phyloP scores from a whole-genome alignment of 441 rosid species.

The Eruca vesicaria region DNA sequence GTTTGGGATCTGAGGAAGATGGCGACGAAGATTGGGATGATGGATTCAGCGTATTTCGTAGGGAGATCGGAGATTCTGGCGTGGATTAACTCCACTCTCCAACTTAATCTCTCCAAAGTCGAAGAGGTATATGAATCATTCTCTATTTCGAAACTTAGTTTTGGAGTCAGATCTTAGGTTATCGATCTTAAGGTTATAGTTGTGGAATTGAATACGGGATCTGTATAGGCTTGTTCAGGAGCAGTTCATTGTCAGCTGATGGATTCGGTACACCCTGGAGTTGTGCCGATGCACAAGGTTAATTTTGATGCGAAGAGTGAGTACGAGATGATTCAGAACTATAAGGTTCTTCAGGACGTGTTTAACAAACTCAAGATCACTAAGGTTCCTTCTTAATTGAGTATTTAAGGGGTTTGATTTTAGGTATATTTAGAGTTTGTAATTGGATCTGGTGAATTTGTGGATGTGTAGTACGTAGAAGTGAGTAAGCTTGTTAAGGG shows the following conservation, averaged over 20 bases:
- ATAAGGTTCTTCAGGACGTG: slow-evolving; percentile 91
- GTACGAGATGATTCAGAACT: slow-evolving; percentile 96
- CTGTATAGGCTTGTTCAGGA: slow-evolving; percentile 72
- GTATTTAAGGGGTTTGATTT: background rate
- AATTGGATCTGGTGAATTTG: slow-evolving; percentile 7
- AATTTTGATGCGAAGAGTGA: slow-evolving; percentile 91
- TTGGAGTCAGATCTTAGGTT: slow-evolving; percentile 7
- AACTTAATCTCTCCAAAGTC: slow-evolving; percentile 86
- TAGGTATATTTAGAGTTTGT: background rate
- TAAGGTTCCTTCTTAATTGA: slow-evolving; percentile 49
- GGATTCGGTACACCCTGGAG: slow-evolving; percentile 89
- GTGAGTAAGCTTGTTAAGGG: slow-evolving; percentile 91
- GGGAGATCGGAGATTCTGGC: slow-evolving; percentile 95
- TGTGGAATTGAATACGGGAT: slow-evolving; percentile 4
- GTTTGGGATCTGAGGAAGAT: slow-evolving; percentile 27
- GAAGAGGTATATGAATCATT: slow-evolving; percentile 61
- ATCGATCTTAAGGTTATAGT: background rate
- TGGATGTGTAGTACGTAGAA: slow-evolving; percentile 61
- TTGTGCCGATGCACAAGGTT: slow-evolving; percentile 98
- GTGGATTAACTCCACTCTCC: slow-evolving; percentile 90
- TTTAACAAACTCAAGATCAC: slow-evolving; percentile 92
- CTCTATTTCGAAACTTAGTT: background rate
- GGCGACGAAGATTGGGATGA: slow-evolving; percentile 87
- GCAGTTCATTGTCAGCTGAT: slow-evolving; percentile 92
- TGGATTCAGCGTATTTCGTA: slow-evolving; percentile 89